Evolutionary conservation across 1,284 basidiomycete species (phyloP).

Genomic region (Xanthoconium separans): DNA sequence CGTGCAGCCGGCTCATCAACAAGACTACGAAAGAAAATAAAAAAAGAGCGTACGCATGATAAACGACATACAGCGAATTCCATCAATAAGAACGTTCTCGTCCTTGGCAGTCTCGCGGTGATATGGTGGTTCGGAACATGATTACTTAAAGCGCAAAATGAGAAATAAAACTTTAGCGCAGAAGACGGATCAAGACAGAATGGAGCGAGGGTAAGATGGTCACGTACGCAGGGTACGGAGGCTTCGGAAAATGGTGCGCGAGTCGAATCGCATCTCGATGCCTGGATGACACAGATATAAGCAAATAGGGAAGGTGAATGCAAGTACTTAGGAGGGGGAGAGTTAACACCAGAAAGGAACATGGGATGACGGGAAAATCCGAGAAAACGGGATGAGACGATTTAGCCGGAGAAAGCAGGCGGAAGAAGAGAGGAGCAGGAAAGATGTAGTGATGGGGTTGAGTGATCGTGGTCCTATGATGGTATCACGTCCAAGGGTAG

Average conservation of each 20-base stretch:
- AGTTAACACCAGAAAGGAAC: slow-evolving; percentile 2
- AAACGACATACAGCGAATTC: too few species aligned
- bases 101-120: too few species aligned
- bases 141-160: background rate
- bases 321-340: slow-evolving; percentile 1
- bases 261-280: slow-evolving; percentile 15
- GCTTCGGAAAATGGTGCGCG: slow-evolving; percentile 11
- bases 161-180: background rate
- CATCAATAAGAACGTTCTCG: too few species aligned
- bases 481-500: background rate
- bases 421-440: background rate
- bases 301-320: slow-evolving; percentile 3
- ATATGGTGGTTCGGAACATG: background rate
- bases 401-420: slow-evolving; percentile 5
- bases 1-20: too few species aligned
- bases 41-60: too few species aligned
- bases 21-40: too few species aligned
- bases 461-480: background rate
- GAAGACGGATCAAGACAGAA: background rate
- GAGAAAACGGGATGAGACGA: background rate
- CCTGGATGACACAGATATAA: slow-evolving; percentile 16
- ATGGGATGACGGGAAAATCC: slow-evolving; percentile 1
- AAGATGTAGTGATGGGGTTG: background rate
- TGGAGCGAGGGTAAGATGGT: background rate
- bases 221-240: background rate